phyloP scores from a whole-genome alignment of 805 yeast species.

The Cyberlindnera mycetangii region DNA sequence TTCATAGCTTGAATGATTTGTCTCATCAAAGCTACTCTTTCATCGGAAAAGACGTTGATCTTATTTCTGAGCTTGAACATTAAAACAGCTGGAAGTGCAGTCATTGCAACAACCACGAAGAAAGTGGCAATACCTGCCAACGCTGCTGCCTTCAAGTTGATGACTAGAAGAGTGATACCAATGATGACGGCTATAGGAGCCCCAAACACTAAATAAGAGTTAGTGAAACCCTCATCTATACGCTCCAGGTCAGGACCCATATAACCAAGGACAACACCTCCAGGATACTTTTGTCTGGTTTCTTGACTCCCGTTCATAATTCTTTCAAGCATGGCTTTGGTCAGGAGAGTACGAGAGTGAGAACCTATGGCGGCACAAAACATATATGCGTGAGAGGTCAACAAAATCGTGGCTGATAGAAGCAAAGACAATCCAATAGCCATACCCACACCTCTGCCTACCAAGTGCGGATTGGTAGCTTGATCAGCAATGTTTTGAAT shows the following conservation, averaged over 20 bases:
- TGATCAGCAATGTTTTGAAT: constrained; percentile 30
- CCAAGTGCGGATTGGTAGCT: background rate
- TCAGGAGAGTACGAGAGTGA: constrained; percentile 57
- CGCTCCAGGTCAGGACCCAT: constrained; percentile 72
- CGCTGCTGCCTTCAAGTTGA: constrained; percentile 66
- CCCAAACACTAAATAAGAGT: no score
- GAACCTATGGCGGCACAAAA: constrained; percentile 59
- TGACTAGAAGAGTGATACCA: constrained; percentile 53
- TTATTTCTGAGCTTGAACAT: constrained; percentile 42
- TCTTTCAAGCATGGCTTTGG: constrained; percentile 66
- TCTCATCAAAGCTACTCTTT: constrained; percentile 53
- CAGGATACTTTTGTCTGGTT: constrained; percentile 54
- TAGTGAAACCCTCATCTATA: constrained; percentile 46
- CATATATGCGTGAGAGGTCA: constrained; percentile 46
- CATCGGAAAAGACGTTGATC: constrained; percentile 57
- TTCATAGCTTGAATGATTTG: constrained; percentile 58
- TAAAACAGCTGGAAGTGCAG: constrained; percentile 43
- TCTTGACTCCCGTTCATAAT: constrained; percentile 53
- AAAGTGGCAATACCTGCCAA: constrained; percentile 59
- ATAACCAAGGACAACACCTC: constrained; percentile 65
- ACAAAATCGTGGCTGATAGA: constrained; percentile 15
- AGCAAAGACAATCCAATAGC: constrained; percentile 63
- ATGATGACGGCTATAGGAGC: constrained; percentile 45
- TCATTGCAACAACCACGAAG: constrained; percentile 36
- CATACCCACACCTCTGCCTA: constrained; percentile 59